Evolutionary conservation across 139 green algal genomes (phyloP).

Genomic region (Edaphochlamys debaryana): DNA sequence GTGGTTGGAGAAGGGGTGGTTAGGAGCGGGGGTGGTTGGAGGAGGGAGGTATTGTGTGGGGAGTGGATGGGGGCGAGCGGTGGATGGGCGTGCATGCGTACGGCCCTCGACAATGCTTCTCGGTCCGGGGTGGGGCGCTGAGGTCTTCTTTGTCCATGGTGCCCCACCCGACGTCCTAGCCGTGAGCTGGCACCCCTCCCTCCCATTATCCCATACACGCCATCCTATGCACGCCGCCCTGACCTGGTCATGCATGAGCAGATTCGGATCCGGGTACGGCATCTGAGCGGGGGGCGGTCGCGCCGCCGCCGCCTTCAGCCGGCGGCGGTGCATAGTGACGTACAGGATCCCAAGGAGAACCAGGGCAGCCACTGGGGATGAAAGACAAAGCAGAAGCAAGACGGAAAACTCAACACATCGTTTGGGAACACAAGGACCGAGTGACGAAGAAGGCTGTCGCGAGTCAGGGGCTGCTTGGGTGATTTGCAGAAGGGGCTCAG

Average conservation of each 20-base stretch:
- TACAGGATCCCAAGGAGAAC: conserved; percentile 10
- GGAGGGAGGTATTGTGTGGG: neutral
- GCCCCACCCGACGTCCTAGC: too few relatives aligned
- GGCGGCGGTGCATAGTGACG: neutral
- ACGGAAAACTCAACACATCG: too few relatives aligned
- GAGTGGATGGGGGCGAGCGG: neutral
- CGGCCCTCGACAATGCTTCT: too few relatives aligned
- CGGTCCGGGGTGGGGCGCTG: too few relatives aligned
- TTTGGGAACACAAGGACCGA: too few relatives aligned
- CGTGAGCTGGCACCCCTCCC: too few relatives aligned
- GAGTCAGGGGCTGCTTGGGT: too few relatives aligned
- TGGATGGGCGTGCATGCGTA: too few relatives aligned
- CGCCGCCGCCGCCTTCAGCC: neutral
- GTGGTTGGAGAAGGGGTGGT: neutral
- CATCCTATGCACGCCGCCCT: neutral
- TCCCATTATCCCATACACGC: too few relatives aligned
- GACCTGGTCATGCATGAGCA: conserved; percentile 33
- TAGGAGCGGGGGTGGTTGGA: neutral
- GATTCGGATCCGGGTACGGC: neutral
- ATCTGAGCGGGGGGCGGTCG: neutral
- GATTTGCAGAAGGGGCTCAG: too few relatives aligned
- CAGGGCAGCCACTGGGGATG: neutral
- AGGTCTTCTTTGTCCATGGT: too few relatives aligned
- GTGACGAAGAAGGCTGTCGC: too few relatives aligned
- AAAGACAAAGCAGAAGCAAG: neutral